Evolutionary conservation across 2,329 filamentous ascomycete genomes (phyloP), one percentile per base, ranked within the genome.

Genomic region (Corniculantispora saksenae): DNA sequence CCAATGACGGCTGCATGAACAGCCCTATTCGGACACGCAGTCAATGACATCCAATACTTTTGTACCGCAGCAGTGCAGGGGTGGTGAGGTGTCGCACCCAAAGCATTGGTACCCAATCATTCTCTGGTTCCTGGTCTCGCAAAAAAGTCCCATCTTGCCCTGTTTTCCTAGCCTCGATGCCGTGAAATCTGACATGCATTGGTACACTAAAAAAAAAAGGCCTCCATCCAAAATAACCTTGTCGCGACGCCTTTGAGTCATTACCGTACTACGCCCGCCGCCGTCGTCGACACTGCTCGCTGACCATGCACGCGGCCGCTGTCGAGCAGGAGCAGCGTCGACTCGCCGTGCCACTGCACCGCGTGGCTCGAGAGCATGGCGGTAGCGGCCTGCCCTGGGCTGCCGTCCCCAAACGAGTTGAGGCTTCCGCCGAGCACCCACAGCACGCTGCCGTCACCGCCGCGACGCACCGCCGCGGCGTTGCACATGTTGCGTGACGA

Each of bases 331-430:
- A 78, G 80, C 65, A 84, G 80, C 9, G 80, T 82, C 21, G 70
- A 72, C 72, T 87, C 86, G 69, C 70, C 3, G 74, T 73, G 10
- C 77, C 77, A 4, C 75, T 68, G 0, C 71, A 77, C 1, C 74
- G 76, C 45, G 54, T 5, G 83, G 83, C 0, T 77, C 68, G 0
- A 72, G 69, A 61, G 81, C 80, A 70, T 86, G 85, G 69, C 85
- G 81, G 32, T 87, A n/a, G n/a, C n/a, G 74, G 43, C 82, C 83
- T 73, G 86, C 85, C 73, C 87, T 81, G 71, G 86, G 84, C 71
- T 86, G 86, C 66, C 80, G 86, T 71, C 87, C 13, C 84, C 43
- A 48, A 76, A 82, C 56, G 73, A 72, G 63, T 80, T 84, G 57
- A 75, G 71, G 56, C 78, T 75, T 23, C 85, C 85, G 19, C 83